Evolutionary conservation across 116 monocot genomes (phyloP).

Genomic region (Zostera marina): DNA sequence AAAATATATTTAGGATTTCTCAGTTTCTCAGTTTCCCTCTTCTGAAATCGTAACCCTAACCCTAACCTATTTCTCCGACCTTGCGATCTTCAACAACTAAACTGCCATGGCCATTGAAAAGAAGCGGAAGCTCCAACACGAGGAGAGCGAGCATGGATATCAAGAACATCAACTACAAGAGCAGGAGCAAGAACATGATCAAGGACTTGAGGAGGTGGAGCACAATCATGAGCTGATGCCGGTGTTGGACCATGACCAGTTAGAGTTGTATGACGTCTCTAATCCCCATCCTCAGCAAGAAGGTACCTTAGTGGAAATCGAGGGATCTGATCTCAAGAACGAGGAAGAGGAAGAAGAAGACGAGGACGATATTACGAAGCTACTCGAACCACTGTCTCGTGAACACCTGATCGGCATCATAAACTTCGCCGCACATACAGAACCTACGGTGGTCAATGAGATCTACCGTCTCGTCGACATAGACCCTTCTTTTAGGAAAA

Average conservation of each 20-base stretch:
- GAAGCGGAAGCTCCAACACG: constrained; percentile 7
- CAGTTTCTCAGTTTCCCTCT: too few relatives aligned
- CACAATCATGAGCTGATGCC: not conserved
- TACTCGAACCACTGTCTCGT: constrained; percentile 43
- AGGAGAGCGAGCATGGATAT: not conserved
- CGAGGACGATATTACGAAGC: constrained; percentile 32
- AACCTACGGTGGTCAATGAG: constrained; percentile 21
- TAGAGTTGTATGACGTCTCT: not conserved
- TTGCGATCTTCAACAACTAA: not conserved
- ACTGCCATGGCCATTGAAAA: not conserved
- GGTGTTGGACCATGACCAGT: not conserved
- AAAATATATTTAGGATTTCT: not conserved
- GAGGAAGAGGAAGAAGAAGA: constrained; percentile 23
- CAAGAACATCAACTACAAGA: too few relatives aligned
- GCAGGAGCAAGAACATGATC: not conserved
- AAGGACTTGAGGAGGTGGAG: not conserved
- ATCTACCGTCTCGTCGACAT: constrained; percentile 36
- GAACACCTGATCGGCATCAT: constrained; percentile 57
- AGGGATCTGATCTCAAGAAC: constrained; percentile 2
- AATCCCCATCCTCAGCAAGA: not conserved
- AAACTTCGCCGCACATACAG: constrained; percentile 34
- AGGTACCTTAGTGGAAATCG: not conserved
- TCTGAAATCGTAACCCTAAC: not conserved
- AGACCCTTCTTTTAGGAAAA: constrained; percentile 67
- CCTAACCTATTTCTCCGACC: not conserved